Conservation (phyloP, 768 basidiomycete genomes). For the Cystobasidium onofrii region DNA sequence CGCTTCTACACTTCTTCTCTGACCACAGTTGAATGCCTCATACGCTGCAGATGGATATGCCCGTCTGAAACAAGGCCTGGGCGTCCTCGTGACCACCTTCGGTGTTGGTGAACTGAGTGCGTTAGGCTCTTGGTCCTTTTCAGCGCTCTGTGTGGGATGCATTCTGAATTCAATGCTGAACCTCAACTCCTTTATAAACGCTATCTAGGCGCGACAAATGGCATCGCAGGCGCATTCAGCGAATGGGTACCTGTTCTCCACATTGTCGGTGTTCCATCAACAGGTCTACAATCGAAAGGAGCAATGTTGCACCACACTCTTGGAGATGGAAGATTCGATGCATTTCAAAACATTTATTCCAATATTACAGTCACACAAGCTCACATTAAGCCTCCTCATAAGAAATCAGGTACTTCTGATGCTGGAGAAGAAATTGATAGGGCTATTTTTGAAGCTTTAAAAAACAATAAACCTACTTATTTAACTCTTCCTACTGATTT, state of each 20-base stretch:
- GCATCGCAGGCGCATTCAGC: slow-evolving; percentile 51
- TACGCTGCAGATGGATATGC: slow-evolving; percentile 59
- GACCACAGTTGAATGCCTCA: slow-evolving; percentile 13
- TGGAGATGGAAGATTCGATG: slow-evolving; percentile 73
- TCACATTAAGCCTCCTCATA: slow-evolving; percentile 48
- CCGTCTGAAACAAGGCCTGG: slow-evolving; percentile 65
- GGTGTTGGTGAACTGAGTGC: slow-evolving; percentile 87
- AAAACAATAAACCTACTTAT: slow-evolving; percentile 75
- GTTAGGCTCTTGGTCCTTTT: no score
- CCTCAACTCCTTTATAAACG: not conserved
- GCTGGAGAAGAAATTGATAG: slow-evolving; percentile 35
- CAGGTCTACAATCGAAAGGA: slow-evolving; percentile 55
- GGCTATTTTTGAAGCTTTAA: slow-evolving; percentile 18
- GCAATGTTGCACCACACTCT: slow-evolving; percentile 81
- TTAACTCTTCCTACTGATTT: slow-evolving; percentile 77
- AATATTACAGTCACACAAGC: slow-evolving; percentile 69
- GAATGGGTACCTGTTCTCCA: slow-evolving; percentile 87
- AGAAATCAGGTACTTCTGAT: not conserved
- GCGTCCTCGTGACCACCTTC: slow-evolving; percentile 70
- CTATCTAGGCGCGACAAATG: slow-evolving; percentile 29
- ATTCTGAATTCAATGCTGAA: not conserved
- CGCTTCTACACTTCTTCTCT: not conserved
- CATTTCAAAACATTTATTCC: slow-evolving; percentile 64
- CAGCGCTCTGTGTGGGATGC: no score
- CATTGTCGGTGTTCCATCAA: slow-evolving; percentile 74